phyloP scores from a whole-genome alignment of 108 stramenopile genomes.

The Skeletonema tropicum region DNA sequence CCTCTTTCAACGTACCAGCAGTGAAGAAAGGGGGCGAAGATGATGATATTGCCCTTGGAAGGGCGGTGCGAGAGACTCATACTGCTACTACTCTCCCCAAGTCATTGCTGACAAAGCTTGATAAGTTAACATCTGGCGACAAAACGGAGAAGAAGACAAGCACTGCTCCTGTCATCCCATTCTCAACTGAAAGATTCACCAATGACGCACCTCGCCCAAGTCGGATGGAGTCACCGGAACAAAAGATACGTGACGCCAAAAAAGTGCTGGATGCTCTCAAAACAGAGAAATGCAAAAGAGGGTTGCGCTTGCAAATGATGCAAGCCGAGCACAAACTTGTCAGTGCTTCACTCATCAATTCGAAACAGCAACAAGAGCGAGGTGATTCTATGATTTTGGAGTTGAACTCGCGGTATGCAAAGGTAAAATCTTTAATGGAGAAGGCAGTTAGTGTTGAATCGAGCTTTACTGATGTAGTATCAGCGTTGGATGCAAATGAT shows the following conservation, averaged over 20 bases:
- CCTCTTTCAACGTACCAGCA: conserved; percentile 1
- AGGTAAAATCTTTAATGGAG: conserved; percentile 16
- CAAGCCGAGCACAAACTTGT: not conserved
- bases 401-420: conserved; percentile 7
- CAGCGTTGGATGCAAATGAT: conserved; percentile 19
- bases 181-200: conserved; percentile 1
- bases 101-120: conserved; percentile 24
- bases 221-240: not conserved
- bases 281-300: conserved; percentile 33
- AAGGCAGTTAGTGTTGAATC: conserved; percentile 20
- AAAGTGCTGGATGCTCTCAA: conserved; percentile 39
- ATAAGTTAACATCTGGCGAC: conserved; percentile 14
- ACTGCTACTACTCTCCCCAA: not conserved
- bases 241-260: conserved; percentile 26
- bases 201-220: not conserved
- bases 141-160: conserved; percentile 13
- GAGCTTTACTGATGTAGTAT: conserved; percentile 22
- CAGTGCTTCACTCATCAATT: not conserved
- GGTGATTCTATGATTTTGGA: not conserved
- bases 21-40: conserved; percentile 4
- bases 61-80: not conserved
- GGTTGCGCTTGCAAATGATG: conserved; percentile 8
- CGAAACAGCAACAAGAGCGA: conserved; percentile 3
- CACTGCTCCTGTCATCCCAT: conserved; percentile 6
- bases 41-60: conserved; percentile 8